Conservation (phyloP, 257 asterid genomes). For the Salvia rosmarinus region DNA sequence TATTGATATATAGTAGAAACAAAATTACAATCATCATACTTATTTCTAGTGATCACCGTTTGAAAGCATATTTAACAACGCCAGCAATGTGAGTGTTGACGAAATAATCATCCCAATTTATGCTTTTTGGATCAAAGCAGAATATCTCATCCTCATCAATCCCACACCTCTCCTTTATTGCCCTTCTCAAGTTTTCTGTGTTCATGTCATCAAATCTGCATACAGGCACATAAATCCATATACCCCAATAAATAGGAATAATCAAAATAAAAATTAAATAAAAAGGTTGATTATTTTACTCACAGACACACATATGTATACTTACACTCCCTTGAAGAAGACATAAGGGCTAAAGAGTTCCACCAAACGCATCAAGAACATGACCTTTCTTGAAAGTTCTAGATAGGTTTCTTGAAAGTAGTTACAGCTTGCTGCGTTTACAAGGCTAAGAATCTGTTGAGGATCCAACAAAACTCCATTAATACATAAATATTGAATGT, state of each 20-base stretch:
- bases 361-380: slow-evolving; percentile 45
- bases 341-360: slow-evolving; percentile 55
- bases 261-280: neutral
- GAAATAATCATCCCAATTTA: slow-evolving; percentile 66
- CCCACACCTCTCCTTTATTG: slow-evolving; percentile 23
- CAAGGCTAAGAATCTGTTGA: slow-evolving; percentile 42
- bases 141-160: slow-evolving; percentile 37
- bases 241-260: neutral
- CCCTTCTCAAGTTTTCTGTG: slow-evolving; percentile 51
- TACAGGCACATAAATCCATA: neutral
- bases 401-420: slow-evolving; percentile 39
- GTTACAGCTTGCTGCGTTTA: slow-evolving; percentile 46
- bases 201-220: slow-evolving; percentile 65
- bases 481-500: too few relatives aligned
- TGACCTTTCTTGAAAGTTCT: slow-evolving; percentile 42
- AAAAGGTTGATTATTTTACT: neutral
- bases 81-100: slow-evolving; percentile 56
- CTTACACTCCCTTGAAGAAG: slow-evolving; percentile 70
- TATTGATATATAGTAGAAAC: too few relatives aligned
- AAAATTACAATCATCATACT: too few relatives aligned
- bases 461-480: too few relatives aligned
- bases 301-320: too few relatives aligned
- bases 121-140: slow-evolving; percentile 53
- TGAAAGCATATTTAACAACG: slow-evolving; percentile 48
- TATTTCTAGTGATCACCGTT: neutral